A percentile compares a stretch with the other conserved stretches of the same genome.
These are phyloP conservation scores for Thalassiosira profunda DNA, from an alignment of 108 stramenopile genomes.

Conservation along the genomic window DNA sequence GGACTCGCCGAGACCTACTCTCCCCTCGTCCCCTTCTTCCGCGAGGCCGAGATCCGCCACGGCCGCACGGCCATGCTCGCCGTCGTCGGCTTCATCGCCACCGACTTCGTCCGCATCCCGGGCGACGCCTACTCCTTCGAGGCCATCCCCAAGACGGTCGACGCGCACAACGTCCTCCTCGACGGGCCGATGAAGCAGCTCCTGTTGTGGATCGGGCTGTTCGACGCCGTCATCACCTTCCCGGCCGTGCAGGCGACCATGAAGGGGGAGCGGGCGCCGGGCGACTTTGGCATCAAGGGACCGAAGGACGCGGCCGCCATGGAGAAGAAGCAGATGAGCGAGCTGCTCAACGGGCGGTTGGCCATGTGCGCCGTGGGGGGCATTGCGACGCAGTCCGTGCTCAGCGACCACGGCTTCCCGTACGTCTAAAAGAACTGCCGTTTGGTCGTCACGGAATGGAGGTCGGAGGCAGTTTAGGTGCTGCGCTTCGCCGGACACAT, in stretches of 20 bases:
- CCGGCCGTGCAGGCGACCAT: slow-evolving; percentile 72
- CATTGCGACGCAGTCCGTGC: slow-evolving; percentile 83
- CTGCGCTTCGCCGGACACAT: too few species aligned
- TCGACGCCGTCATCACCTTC: slow-evolving; percentile 60
- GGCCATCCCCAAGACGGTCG: slow-evolving; percentile 77
- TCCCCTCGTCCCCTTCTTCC: slow-evolving; percentile 75
- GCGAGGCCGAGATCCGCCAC: slow-evolving; percentile 90
- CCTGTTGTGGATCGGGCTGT: slow-evolving; percentile 71
- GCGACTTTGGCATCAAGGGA: slow-evolving; percentile 72
- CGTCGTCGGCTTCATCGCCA: slow-evolving; percentile 78
- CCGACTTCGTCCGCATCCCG: slow-evolving; percentile 90
- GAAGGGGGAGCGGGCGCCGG: slow-evolving; percentile 76
- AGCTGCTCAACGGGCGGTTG: slow-evolving; percentile 74
- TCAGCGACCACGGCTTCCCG: slow-evolving; percentile 94
- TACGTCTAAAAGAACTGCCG: slow-evolving; percentile 87
- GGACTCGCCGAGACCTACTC: slow-evolving; percentile 65
- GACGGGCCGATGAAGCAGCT: slow-evolving; percentile 82
- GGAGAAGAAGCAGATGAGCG: slow-evolving; percentile 56
- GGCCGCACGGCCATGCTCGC: slow-evolving; percentile 94
- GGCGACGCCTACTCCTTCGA: slow-evolving; percentile 86
- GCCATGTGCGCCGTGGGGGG: slow-evolving; percentile 95
- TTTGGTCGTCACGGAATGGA: too few species aligned
- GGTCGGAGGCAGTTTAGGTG: too few species aligned
- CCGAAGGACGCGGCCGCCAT: slow-evolving; percentile 52
- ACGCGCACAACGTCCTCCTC: slow-evolving; percentile 80